Conservation (phyloP, 495 filamentous ascomycete genomes). For the Rhypophila decipiens region DNA sequence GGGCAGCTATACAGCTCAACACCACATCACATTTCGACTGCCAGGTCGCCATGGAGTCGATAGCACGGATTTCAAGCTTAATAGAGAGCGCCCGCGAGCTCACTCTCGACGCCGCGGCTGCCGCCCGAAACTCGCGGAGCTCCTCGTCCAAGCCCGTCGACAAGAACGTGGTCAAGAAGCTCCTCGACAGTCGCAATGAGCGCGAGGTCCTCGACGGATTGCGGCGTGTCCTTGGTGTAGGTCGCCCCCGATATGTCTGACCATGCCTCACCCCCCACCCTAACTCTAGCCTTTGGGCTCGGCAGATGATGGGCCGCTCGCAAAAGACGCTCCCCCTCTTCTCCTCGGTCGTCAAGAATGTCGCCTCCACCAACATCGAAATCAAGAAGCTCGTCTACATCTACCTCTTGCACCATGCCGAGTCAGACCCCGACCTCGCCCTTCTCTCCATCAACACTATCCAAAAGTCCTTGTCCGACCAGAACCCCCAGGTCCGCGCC, state of each 20-base stretch:
- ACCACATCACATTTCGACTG: not conserved
- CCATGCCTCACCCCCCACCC: constrained; percentile 11
- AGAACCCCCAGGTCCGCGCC: constrained; percentile 81
- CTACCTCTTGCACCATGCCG: constrained; percentile 92
- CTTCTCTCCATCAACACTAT: constrained; percentile 97
- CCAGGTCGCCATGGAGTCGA: constrained; percentile 68
- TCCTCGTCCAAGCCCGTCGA: constrained; percentile 39
- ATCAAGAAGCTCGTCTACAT: constrained; percentile 98
- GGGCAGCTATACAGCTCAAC: not conserved
- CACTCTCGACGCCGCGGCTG: constrained; percentile 91
- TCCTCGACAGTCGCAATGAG: constrained; percentile 90
- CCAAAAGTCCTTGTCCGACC: constrained; percentile 90
- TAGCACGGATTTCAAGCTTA: constrained; percentile 84
- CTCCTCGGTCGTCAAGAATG: constrained; percentile 92
- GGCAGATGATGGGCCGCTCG: constrained; percentile 85
- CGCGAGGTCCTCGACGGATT: constrained; percentile 88
- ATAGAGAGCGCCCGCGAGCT: constrained; percentile 94
- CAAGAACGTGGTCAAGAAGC: constrained; percentile 74
- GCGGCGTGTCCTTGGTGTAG: constrained; percentile 81
- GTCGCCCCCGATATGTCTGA: constrained; percentile 14
- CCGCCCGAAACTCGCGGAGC: constrained; percentile 52
- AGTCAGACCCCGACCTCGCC: constrained; percentile 89
- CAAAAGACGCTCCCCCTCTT: constrained; percentile 82
- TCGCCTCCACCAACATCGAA: constrained; percentile 82
- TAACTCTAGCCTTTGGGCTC: constrained; percentile 9